Evolutionary conservation across 176 grass and related monocot species (phyloP), one percentile per base, ranked within the genome.

Genomic region (Eleusine indica): DNA sequence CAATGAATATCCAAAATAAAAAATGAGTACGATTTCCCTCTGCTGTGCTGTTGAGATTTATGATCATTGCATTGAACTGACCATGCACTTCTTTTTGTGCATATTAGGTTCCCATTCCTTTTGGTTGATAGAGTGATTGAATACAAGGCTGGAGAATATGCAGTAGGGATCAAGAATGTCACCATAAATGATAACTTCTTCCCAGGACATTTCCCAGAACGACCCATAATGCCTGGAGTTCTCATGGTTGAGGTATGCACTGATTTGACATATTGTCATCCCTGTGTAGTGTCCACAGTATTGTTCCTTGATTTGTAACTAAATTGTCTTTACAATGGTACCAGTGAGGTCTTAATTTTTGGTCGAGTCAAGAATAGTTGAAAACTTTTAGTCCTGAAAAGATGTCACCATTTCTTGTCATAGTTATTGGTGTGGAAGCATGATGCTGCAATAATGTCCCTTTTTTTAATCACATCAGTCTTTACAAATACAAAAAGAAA

Each of bases 171-270:
- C 60, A 98, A 98, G 86, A 98, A 98, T 75, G 89, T 98, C 61
- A 95, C 96, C 0, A 98, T 98, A 78, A 98, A 98, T 58, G 96
- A 98, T 80, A 95, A 98, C 63, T 98, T 98, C 65, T 98, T 98
- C 66, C 88, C 88, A 44, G 88, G 83, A 2, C 89, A 89, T 81
- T 89, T 89, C 39, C 88, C 93, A 3, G 93, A 95, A 40, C 82
- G 90, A 16, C 93, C 93, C 12, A 95, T 95, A 52, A 92, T 95
- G 93, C 93, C 93, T 16, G 93, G 93, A 46, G 93, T 95, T 83
- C 93, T 95, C 90, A 91, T 91, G 92, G 82, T 94, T 28, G 92
- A 94, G 92, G 92, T 94, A 89, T 70, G 64, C 28, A 44, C 19
- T 42, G 28, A 41, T 60, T 57, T n/a, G 15, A 61, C 29, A 1